Base-by-base conservation (phyloP, 2,329 filamentous ascomycete genomes). In the Colletotrichum nymphaeae region DNA sequence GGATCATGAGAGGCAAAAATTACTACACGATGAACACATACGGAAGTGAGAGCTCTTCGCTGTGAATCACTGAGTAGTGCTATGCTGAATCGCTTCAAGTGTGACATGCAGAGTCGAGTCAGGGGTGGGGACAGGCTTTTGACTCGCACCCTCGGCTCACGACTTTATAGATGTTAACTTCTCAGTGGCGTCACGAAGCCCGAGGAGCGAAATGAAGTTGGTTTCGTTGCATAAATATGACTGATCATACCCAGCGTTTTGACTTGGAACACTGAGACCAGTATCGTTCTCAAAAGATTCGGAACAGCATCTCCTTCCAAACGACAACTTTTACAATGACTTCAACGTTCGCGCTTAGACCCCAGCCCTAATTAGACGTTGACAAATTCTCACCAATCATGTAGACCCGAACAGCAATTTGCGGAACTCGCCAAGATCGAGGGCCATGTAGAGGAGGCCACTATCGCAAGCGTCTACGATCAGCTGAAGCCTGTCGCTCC, bases 401-500 rank as follows among this genome's bases (percentile, higher is more conserved):
- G 2, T 1, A 69, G 67, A 42, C 53, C 67, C 7, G 60, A 59
- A 59, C 3, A 58, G 6, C 35, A 65, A 12, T 66, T 70, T 12
- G 8, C 19, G 3, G 22, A 65, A 53, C 62, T 59, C 1, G n/a
- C 53, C 12, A 42, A 53, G 11, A 28, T 46, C 30, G 26, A 22
- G 32, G 67, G 67, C 7, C 4, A 5, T 12, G 26, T 70, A 5
- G 53, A 66, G 4, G 60, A 70, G 2, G 28, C 42, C 7, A 42
- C 52, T 2, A 22, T 70, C 7, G 67, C 67, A 1, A 69, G 63
- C 0, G 67, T 76, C 5, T 77, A 73, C 37, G 75, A 77, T 11
- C 49, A 63, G 28, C 74, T 80, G 22, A 73, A 75, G 35, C 75
- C 79, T 1, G 74, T 80, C 8, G n/a, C 62, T 0, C 76, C 78